Base-by-base conservation (phyloP, 2,329 filamentous ascomycete species). In the Tolypocladium paradoxum region DNA sequence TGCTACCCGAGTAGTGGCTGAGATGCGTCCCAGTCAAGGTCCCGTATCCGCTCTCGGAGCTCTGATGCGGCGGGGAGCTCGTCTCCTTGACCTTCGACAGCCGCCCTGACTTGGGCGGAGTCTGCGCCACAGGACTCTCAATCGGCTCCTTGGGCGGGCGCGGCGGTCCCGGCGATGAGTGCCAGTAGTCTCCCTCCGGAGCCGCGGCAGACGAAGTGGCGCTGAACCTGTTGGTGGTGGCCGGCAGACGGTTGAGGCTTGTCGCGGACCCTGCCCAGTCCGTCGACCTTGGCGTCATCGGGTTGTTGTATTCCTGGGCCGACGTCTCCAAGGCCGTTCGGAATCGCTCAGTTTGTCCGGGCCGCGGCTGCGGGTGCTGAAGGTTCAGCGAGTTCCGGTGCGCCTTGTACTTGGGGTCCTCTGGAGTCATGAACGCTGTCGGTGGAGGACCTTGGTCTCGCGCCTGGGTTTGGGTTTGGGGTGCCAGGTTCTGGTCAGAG, bases 361-460 rank as follows among this genome's bases (percentile, higher is more conserved):
- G 83, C 31, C 86, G 76, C 9, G 88, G 88, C 65, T 91, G 87
- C 6, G 88, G 88, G 67, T 92, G 88, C 64, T 90, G 83, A 38
- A 92, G 73, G 62, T 90, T 89, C 53, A 91, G 68, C 29, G 87
- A 90, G 70, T 91, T 88, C 60, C 88, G 84, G 66, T 91, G 86
- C 53, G 86, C 87, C 67, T 87, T 85, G 68, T 91, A 91, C 68
- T 91, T 91, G 48, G 87, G 86, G 60, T 90, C 85, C 62, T 81
- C 84, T 0, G 68, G 65, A 5, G 76, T 77, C 62, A 79, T 76
- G 54, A 79, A 79, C 2, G 77, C 74, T 43, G 78, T 74, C 6
- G 81, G 71, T 4, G 77, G 75, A 9, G 60, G 57, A 8, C 60
- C 61, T 37, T 37, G 29, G 18, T 45, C 37, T 34, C 51, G 51